phyloP scores from a whole-genome alignment of 2,329 filamentous ascomycete species.

The Phialophora expanda region DNA sequence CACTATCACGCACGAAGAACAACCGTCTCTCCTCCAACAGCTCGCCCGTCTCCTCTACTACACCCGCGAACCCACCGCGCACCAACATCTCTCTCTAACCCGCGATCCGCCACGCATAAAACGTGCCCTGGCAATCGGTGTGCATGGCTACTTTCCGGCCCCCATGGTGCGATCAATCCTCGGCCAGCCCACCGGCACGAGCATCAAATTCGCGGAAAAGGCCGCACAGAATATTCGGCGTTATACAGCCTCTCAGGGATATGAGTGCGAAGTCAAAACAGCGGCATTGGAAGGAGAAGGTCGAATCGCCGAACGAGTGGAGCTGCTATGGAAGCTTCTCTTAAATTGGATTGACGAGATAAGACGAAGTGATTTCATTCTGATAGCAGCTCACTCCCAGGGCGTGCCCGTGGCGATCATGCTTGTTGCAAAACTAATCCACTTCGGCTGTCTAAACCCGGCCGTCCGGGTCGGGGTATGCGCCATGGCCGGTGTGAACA shows the following conservation, averaged over 20 bases:
- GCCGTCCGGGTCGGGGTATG: slow-evolving; percentile 82
- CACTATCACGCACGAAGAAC: slow-evolving; percentile 52
- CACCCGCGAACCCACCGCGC: slow-evolving; percentile 60
- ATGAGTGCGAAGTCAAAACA: slow-evolving; percentile 83
- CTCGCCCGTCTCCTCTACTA: slow-evolving; percentile 53
- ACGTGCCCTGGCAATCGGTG: slow-evolving; percentile 88
- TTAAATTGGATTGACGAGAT: slow-evolving; percentile 95
- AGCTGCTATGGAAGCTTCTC: slow-evolving; percentile 90
- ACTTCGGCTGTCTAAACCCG: slow-evolving; percentile 73
- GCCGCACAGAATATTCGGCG: slow-evolving; percentile 80
- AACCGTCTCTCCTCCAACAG: slow-evolving; percentile 69
- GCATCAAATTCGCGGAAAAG: slow-evolving; percentile 87
- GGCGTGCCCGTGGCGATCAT: slow-evolving; percentile 93
- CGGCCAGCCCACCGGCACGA: slow-evolving; percentile 93
- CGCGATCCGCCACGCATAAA: slow-evolving; percentile 74
- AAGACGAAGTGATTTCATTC: slow-evolving; percentile 81
- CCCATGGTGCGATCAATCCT: slow-evolving; percentile 86
- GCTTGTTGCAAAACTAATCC: slow-evolving; percentile 88
- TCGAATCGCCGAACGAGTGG: slow-evolving; percentile 84
- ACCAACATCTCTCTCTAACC: slow-evolving; percentile 73
- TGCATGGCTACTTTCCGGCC: slow-evolving; percentile 93
- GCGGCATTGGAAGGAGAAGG: slow-evolving; percentile 94
- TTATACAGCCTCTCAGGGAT: slow-evolving; percentile 78
- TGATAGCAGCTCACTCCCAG: slow-evolving; percentile 94
- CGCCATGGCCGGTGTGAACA: slow-evolving; percentile 86